Evolutionary conservation across 345 rosid genomes (phyloP).

Genomic region (Xanthoceras sorbifolium): DNA sequence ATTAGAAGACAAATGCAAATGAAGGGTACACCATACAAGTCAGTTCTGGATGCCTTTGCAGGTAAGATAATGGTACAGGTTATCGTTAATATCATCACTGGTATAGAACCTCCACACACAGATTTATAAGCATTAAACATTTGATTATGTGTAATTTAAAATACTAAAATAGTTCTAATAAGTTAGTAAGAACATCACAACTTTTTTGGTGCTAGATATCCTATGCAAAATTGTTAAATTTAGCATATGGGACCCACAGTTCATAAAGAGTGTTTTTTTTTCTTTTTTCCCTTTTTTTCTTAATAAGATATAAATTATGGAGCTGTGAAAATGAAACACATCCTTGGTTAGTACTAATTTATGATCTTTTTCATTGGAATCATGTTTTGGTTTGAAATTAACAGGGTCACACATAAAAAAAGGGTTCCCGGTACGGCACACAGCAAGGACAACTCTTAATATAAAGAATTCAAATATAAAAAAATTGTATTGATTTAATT

Average conservation of each 20-base stretch:
- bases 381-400: neutral
- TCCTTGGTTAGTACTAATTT: neutral
- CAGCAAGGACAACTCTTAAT: neutral
- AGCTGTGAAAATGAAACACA: neutral
- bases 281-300: neutral
- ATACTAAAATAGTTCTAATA: neutral
- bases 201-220: neutral
- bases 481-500: neutral
- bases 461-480: neutral
- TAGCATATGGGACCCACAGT: neutral
- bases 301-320: neutral
- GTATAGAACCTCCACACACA: neutral
- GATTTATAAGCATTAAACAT: neutral
- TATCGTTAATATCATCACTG: conserved; percentile 6
- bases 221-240: neutral
- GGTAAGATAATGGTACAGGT: conserved; percentile 39
- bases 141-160: neutral
- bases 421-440: neutral
- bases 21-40: conserved; percentile 83
- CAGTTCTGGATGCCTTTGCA: conserved; percentile 80
- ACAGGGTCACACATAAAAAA: neutral
- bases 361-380: neutral
- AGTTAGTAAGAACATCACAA: neutral
- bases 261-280: neutral
- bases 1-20: conserved; percentile 98